These are phyloP conservation scores for Coniochaeta pulveracea DNA, from an alignment of 2,329 filamentous ascomycete genomes.

Conservation along the genomic window DNA sequence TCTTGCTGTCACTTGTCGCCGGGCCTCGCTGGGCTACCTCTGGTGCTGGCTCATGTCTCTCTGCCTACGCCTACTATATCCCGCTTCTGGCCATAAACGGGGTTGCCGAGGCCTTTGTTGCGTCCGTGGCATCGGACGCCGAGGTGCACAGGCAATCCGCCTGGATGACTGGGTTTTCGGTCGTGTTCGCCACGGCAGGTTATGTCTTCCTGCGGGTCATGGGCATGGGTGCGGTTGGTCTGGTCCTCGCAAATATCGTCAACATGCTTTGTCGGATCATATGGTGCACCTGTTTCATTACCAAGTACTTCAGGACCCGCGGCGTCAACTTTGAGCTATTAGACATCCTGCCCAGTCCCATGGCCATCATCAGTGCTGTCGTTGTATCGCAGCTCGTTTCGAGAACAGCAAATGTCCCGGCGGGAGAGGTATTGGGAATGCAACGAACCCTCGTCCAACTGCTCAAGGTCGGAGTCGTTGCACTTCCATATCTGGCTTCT, in stretches of 20 bases:
- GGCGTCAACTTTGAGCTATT: constrained; percentile 27
- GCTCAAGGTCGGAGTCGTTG: constrained; percentile 35
- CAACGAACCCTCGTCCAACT: constrained; percentile 25
- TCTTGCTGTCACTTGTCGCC: constrained; percentile 64
- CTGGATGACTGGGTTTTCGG: constrained; percentile 78
- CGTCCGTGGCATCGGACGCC: constrained; percentile 65
- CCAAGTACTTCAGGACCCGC: constrained; percentile 43
- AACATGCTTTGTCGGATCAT: constrained; percentile 80
- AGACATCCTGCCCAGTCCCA: constrained; percentile 29
- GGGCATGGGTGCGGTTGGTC: constrained; percentile 61
- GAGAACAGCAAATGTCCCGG: constrained; percentile 14
- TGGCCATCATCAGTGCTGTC: constrained; percentile 30
- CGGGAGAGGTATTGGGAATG: constrained; percentile 18
- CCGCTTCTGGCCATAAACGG: constrained; percentile 88
- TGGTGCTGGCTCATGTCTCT: constrained; percentile 63
- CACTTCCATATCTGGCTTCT: constrained; percentile 37
- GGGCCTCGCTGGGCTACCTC: constrained; percentile 65
- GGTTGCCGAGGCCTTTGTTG: constrained; percentile 83
- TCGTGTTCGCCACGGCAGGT: constrained; percentile 62
- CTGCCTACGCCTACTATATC: constrained; percentile 83
- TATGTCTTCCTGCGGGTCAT: constrained; percentile 63
- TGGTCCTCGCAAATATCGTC: constrained; percentile 78
- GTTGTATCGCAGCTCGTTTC: constrained; percentile 30
- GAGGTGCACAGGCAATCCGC: constrained; percentile 68
- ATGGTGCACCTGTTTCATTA: constrained; percentile 71